Conservation (phyloP, 148 eudicot species). For the Fagopyrum tataricum region DNA sequence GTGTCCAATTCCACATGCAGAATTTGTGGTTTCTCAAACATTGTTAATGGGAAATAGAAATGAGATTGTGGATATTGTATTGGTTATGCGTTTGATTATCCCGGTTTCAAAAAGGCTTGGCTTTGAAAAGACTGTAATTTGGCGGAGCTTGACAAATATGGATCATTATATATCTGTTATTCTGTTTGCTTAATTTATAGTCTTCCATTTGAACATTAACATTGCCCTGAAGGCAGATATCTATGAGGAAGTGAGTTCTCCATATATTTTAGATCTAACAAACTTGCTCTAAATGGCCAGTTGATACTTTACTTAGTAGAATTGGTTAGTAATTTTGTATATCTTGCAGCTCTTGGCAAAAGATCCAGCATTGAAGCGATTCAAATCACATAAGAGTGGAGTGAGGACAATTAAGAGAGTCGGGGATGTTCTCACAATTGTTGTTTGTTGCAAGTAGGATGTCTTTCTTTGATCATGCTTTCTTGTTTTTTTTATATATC, state of each 20-base stretch:
- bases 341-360: conserved; percentile 69
- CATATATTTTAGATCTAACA: neutral
- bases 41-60: neutral
- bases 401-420: conserved; percentile 53
- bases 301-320: neutral
- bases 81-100: neutral
- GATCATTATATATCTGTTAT: neutral
- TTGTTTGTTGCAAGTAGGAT: conserved; percentile 83
- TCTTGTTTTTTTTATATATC: neutral
- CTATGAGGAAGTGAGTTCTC: neutral
- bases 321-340: neutral
- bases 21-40: neutral
- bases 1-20: conserved; percentile 2
- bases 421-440: conserved; percentile 72
- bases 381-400: conserved; percentile 64
- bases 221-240: neutral
- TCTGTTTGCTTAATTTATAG: neutral
- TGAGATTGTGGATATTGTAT: neutral
- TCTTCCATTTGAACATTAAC: neutral
- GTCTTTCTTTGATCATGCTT: neutral
- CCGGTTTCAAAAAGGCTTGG: neutral
- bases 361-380: conserved; percentile 67
- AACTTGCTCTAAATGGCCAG: neutral
- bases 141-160: neutral
- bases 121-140: neutral